Percentiles rank a stretch among this genome's conserved stretches.
Conservation (phyloP, 1,284 basidiomycete species). For the Prillingera fragicola region DNA sequence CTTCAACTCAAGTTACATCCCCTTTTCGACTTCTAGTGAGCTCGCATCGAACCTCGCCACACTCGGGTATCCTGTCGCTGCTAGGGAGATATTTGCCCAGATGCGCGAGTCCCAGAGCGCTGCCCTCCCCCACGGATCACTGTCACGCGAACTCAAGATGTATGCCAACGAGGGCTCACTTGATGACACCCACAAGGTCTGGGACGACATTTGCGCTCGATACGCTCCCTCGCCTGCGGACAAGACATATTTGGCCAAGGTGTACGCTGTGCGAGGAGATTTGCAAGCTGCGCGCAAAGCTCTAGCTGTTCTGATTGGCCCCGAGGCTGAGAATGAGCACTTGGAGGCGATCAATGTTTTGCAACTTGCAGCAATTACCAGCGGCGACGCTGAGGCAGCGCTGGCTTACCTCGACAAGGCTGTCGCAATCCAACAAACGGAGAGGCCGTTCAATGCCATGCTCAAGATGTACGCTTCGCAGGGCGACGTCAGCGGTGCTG, state of each 20-base stretch:
- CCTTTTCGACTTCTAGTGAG: conserved; percentile 1
- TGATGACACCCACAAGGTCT: conserved; percentile 3
- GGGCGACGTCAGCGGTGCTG: conserved; percentile 58
- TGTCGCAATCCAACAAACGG: conserved; percentile 6
- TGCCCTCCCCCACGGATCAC: conserved; percentile 6
- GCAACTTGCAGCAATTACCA: conserved; percentile 20
- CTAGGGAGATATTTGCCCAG: conserved; percentile 5
- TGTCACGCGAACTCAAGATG: conserved; percentile 12
- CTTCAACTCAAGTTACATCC: conserved; percentile 9
- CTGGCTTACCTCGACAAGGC: conserved; percentile 14
- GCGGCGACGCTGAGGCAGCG: conserved; percentile 15
- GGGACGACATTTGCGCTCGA: conserved; percentile 5
- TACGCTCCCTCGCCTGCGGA: conserved; percentile 7
- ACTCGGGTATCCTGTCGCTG: neutral
- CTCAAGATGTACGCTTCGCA: conserved; percentile 58
- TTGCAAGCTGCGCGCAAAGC: neutral
- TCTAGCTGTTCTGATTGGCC: conserved; percentile 1
- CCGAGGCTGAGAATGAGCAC: neutral
- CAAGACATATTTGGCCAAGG: neutral
- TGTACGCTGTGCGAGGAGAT: conserved; percentile 7
- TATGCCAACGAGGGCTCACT: conserved; percentile 8
- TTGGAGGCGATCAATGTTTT: conserved; percentile 16
- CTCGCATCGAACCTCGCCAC: conserved; percentile 7
- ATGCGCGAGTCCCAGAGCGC: conserved; percentile 8
- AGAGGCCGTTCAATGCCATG: conserved; percentile 51